These are phyloP conservation scores for Dioszegia hungarica DNA, from an alignment of 768 basidiomycete species.

Conservation along the genomic window DNA sequence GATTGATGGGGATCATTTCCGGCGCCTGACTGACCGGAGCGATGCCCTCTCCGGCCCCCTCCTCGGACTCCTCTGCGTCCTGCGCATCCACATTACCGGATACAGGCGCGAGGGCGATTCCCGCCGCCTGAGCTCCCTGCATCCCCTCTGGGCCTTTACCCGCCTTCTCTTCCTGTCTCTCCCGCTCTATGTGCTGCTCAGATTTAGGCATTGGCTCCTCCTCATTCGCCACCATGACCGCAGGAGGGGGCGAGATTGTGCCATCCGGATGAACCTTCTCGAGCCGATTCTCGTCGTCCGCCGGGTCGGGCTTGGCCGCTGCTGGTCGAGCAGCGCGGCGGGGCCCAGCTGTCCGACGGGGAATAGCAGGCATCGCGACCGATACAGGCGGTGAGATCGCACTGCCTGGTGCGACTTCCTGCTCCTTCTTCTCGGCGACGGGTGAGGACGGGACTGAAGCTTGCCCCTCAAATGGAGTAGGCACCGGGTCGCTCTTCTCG, in stretches of 20 bases:
- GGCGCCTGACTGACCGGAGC: constrained; percentile 2
- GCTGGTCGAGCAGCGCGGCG: constrained; percentile 44
- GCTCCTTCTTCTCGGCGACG: background rate
- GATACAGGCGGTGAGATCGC: constrained; percentile 32
- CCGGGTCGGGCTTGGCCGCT: background rate
- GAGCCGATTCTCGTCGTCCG: constrained; percentile 21
- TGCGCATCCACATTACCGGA: constrained; percentile 6
- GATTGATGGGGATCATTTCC: constrained; percentile 29
- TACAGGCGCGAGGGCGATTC: constrained; percentile 41
- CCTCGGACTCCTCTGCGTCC: constrained; percentile 19
- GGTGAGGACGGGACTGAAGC: background rate
- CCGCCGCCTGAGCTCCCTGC: constrained; percentile 44
- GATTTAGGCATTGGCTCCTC: constrained; percentile 41
- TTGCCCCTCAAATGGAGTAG: background rate
- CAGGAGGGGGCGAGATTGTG: constrained; percentile 28
- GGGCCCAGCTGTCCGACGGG: constrained; percentile 70
- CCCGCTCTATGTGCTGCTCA: constrained; percentile 24
- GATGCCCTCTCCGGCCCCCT: constrained; percentile 24
- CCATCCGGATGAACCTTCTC: constrained; percentile 57
- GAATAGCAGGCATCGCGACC: constrained; percentile 71
- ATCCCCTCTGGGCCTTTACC: constrained; percentile 35
- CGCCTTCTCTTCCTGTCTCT: constrained; percentile 26
- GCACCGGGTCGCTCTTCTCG: constrained; percentile 2
- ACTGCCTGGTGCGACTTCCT: too few species aligned
- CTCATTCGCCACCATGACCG: constrained; percentile 37